Evolutionary conservation across 371 early-diverging fungal genomes (phyloP), one percentile per base, ranked within the genome.

Genomic region (Mortierella sp.): DNA sequence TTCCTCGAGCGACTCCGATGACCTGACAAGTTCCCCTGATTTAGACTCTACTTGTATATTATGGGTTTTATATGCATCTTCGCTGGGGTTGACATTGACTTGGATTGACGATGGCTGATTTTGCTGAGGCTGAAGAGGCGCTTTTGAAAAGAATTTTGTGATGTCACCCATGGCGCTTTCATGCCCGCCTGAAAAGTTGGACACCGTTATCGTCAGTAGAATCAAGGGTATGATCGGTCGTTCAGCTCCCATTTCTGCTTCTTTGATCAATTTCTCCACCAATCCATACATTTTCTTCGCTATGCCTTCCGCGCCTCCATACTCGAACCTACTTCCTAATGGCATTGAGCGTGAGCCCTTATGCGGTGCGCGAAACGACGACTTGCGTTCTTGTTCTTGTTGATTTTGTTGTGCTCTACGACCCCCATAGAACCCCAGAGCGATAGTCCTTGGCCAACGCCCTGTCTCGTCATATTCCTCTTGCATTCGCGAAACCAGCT

Each of bases 401-500:
- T 68, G 66, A 53, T 65, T 66, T 23, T 49, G 56, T 0, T 42
- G 35, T 1, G 74, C 74, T 23, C 12, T 26, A 0, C n/a, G 31
- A 2, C 80, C 80, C 19, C 80, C 80, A 70, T 42, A 74, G 43
- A 74, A 79, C 3, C 80, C 80, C n/a, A 79, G 43, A 1, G 80
- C 64, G 13, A 79, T 66, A 0, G 80, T 79, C 61, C 68, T 32
- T 8, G 80, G 80, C 80, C 80, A 79, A 29, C 80, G 80, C 29
- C 70, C 70, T 0, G 80, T 74, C 28, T 70, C 74, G 2, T 70
- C 70, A 40, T 57, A 78, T 28, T 79, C 76, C 19, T 71, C 85
- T 19, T 78, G 70, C 56, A 71, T 76, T 9, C 72, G 70, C 1
- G 81, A 66, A 45, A 71, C 77, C 55, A 93, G 61, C 45, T 93